phyloP scores from a whole-genome alignment of 768 basidiomycete species.

The Podaxis sp. region DNA sequence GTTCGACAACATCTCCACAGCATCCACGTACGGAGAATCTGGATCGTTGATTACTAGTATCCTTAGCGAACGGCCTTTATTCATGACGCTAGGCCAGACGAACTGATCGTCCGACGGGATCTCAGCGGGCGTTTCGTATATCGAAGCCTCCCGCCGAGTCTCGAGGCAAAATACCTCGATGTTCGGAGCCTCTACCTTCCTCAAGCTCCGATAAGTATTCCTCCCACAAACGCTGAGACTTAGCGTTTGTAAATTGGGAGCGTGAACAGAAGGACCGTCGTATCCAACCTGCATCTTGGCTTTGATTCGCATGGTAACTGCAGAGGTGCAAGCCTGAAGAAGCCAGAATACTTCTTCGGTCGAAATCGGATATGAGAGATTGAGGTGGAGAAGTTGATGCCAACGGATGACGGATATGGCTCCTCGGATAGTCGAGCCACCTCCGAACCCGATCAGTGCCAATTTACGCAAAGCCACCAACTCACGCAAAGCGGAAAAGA shows the following conservation, averaged over 20 bases:
- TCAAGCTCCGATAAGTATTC: constrained; percentile 5
- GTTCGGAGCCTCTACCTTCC: constrained; percentile 10
- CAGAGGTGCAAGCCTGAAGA: constrained; percentile 7
- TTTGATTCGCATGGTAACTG: not conserved
- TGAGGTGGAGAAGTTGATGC: constrained; percentile 8
- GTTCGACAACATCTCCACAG: not conserved
- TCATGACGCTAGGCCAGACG: not conserved
- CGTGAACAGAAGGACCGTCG: not conserved
- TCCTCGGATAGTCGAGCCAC: not conserved
- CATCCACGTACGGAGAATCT: not conserved
- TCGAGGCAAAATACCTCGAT: constrained; percentile 10
- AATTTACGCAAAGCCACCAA: constrained; percentile 9
- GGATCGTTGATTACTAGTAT: not conserved
- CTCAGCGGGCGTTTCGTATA: not conserved
- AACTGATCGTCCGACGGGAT: not conserved
- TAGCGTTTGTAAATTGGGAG: constrained; percentile 6
- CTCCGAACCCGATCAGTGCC: not conserved
- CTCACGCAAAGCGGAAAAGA: not conserved
- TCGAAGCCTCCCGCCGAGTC: constrained; percentile 1
- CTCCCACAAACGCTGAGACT: constrained; percentile 5
- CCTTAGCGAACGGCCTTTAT: not conserved
- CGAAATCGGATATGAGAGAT: constrained; percentile 7
- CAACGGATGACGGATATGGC: constrained; percentile 6
- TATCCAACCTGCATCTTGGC: not conserved
- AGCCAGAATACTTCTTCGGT: constrained; percentile 12